Evolutionary conservation across 2,329 filamentous ascomycete genomes (phyloP), one percentile per base, ranked within the genome.

Genomic region (Fusarium sp.): DNA sequence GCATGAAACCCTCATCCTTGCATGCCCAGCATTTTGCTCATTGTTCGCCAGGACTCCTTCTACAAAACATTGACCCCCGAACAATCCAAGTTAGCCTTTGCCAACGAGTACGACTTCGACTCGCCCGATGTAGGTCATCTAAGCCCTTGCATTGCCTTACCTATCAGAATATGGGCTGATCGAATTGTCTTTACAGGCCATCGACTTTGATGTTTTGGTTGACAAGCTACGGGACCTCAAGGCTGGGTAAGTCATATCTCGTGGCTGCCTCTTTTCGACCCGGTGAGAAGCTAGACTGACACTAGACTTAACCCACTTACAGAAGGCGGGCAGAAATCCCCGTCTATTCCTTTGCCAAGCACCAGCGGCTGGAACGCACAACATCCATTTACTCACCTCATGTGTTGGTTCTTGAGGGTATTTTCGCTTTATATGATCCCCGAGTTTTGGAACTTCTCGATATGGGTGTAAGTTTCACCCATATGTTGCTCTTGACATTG

Each of bases 61-160:
- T 99, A 99, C 84, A 98, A 98, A 82, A 92, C 91, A 16, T 84
- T 99, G 73, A 92, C 89, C 16, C 86, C 90, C 3, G 94, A 95
- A 76, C 87, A 96, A 77, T 95, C 94, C 55, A 89, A 85, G 70
- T 88, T 89, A 74, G 96, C 96, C 1, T 97, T 98, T 81, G 84
- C 84, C 64, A 98, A 97, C 78, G 94, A 98, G 78, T 97, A 93
- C 80, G 96, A 99, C 78, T 98, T 99, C 82, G 96, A 99, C 79
- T 91, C 95, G 9, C 96, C 96, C 13, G 90, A 95, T 71, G 88
- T 88, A 81, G 75, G 79, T 48, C 7, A 15, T 50, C 30, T 46
- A 8, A 27, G 18, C 18, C 48, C 46, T 51, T 52, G 47, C 6
- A 52, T 31, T 31, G 39, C 23, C 51, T 34, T 16, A 13, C 12